Evolutionary conservation across 2,329 filamentous ascomycete genomes (phyloP).

Genomic region (Incumbomyces delicatus): DNA sequence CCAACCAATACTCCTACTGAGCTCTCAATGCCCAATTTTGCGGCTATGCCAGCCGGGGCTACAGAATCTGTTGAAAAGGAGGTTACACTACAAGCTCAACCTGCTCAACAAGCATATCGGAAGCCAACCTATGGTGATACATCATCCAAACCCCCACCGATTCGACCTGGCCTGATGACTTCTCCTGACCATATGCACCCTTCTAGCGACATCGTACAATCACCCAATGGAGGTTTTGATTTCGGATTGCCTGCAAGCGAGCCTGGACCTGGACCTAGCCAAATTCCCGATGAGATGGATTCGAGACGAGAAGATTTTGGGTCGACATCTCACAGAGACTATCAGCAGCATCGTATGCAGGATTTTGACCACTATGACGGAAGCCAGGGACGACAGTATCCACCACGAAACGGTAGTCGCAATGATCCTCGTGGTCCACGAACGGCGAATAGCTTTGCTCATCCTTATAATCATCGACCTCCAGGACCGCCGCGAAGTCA

Average conservation of each 20-base stretch:
- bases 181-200: constrained; percentile 39
- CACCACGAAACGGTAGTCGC: constrained; percentile 17
- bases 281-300: too few relatives aligned
- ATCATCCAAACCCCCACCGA: neutral
- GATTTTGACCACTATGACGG: neutral
- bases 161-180: constrained; percentile 17
- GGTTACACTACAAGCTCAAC: constrained; percentile 10
- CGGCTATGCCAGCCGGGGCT: constrained; percentile 38
- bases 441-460: neutral
- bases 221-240: constrained; percentile 49
- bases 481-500: neutral
- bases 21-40: constrained; percentile 49
- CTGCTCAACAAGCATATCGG: constrained; percentile 21
- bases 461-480: constrained; percentile 1
- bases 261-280: neutral
- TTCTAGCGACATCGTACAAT: constrained; percentile 21
- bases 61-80: constrained; percentile 18
- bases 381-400: constrained; percentile 11
- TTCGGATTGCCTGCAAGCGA: constrained; percentile 55
- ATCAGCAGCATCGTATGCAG: neutral
- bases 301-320: too few relatives aligned
- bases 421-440: neutral
- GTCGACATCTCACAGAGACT: too few relatives aligned
- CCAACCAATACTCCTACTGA: constrained; percentile 8
- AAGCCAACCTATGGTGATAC: constrained; percentile 19